phyloP scores from a whole-genome alignment of 1,284 basidiomycete species.

The Papiliotrema laurentii region DNA sequence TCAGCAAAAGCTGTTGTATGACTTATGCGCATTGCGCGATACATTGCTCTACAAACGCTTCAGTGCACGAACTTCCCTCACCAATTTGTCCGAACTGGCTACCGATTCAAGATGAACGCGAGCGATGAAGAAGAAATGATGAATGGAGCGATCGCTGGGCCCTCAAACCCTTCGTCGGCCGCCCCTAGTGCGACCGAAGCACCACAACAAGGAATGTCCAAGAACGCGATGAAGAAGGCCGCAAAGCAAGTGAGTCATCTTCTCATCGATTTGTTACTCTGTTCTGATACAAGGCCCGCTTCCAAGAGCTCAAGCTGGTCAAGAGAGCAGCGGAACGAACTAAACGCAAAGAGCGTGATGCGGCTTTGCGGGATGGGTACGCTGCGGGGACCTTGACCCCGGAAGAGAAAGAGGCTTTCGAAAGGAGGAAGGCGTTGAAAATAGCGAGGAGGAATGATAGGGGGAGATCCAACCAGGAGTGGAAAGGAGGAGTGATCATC shows the following conservation, averaged over 20 bases:
- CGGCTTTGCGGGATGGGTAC: constrained; percentile 21
- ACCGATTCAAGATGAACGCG: not conserved
- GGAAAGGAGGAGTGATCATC: constrained; percentile 69
- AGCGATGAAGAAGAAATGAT: constrained; percentile 1
- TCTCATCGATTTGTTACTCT: constrained; percentile 1
- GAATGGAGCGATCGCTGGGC: not conserved
- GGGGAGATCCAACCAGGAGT: constrained; percentile 27
- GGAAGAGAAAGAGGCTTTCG: constrained; percentile 23
- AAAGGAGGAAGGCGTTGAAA: not conserved
- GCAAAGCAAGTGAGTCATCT: constrained; percentile 35
- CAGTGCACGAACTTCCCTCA: not conserved
- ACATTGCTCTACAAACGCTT: too few relatives aligned
- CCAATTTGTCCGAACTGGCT: not conserved
- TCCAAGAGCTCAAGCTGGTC: constrained; percentile 25
- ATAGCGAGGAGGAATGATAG: constrained; percentile 44
- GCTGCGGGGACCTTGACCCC: constrained; percentile 32
- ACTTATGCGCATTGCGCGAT: too few relatives aligned
- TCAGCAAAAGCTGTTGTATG: too few relatives aligned
- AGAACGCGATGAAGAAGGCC: constrained; percentile 33
- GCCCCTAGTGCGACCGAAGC: not conserved
- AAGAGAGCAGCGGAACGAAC: constrained; percentile 33
- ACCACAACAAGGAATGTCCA: constrained; percentile 20
- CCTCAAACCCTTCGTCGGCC: not conserved
- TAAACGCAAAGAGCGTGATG: constrained; percentile 19
- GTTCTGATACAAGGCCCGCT: constrained; percentile 11